These are phyloP conservation scores for Pleurotus tuber-regium DNA, from an alignment of 768 basidiomycete genomes.

Conservation along the genomic window DNA sequence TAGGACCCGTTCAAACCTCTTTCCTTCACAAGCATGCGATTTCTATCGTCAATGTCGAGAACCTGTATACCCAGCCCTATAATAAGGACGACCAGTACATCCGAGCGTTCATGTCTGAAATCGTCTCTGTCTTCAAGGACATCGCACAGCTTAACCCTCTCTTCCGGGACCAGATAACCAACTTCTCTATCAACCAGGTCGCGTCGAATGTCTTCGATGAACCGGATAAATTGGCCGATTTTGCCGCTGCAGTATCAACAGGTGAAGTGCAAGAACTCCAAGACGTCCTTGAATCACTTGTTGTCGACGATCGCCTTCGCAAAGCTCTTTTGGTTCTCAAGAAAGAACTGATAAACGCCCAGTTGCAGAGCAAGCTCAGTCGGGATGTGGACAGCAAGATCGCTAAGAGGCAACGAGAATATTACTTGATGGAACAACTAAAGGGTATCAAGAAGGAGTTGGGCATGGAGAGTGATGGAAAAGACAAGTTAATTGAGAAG, in stretches of 20 bases:
- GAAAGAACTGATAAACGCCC: slow-evolving; percentile 97
- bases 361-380: slow-evolving; percentile 89
- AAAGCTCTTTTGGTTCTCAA: slow-evolving; percentile 92
- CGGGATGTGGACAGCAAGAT: slow-evolving; percentile 95
- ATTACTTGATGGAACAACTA: slow-evolving; percentile 95
- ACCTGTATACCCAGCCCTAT: slow-evolving; percentile 78
- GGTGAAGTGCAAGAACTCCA: slow-evolving; percentile 94
- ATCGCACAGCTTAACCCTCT: slow-evolving; percentile 96
- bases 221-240: slow-evolving; percentile 95
- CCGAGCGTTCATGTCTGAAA: slow-evolving; percentile 94
- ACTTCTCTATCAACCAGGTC: slow-evolving; percentile 91
- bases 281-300: slow-evolving; percentile 85
- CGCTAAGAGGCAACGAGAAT: slow-evolving; percentile 90
- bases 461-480: slow-evolving; percentile 93
- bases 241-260: slow-evolving; percentile 92
- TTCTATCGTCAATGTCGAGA: slow-evolving; percentile 87
- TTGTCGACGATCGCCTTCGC: slow-evolving; percentile 84
- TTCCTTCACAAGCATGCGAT: slow-evolving; percentile 81
- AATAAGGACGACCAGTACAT: slow-evolving; percentile 94
- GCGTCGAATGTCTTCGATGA: slow-evolving; percentile 95
- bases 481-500: slow-evolving; percentile 91
- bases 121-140: slow-evolving; percentile 97
- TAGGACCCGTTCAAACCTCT: slow-evolving; percentile 73
- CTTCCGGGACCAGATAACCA: slow-evolving; percentile 97
- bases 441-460: slow-evolving; percentile 95